These are phyloP conservation scores for Iris macrosiphon DNA, from an alignment of 106 monocot species.

Conservation along the genomic window DNA sequence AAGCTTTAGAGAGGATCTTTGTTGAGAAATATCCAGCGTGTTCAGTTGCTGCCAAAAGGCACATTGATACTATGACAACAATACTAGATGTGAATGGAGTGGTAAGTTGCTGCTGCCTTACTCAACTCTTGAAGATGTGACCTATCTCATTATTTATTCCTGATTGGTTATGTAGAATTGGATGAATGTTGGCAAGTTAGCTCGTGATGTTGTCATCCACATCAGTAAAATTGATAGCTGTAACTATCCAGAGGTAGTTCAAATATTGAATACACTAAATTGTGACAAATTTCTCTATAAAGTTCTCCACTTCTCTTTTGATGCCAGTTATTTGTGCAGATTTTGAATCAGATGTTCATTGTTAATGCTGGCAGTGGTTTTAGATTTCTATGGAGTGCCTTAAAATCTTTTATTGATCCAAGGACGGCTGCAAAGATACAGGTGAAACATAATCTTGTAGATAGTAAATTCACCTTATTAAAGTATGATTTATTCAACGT, in stretches of 20 bases:
- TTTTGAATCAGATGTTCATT: slow-evolving; percentile 75
- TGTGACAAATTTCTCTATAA: background rate
- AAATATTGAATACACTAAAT: background rate
- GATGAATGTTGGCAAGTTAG: slow-evolving; percentile 46
- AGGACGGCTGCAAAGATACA: slow-evolving; percentile 76
- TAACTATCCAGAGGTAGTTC: slow-evolving; percentile 48
- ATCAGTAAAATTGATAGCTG: slow-evolving; percentile 50
- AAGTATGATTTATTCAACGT: slow-evolving; percentile 11
- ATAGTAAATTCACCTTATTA: background rate
- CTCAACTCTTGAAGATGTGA: background rate
- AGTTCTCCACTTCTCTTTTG: slow-evolving; percentile 14
- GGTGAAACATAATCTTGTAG: slow-evolving; percentile 21
- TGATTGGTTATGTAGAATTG: slow-evolving; percentile 27
- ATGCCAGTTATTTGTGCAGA: slow-evolving; percentile 36
- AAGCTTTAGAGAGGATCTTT: slow-evolving; percentile 53
- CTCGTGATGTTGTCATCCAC: slow-evolving; percentile 31
- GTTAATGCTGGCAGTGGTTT: slow-evolving; percentile 85
- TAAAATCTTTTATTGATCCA: slow-evolving; percentile 79
- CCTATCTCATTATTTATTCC: background rate
- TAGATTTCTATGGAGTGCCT: slow-evolving; percentile 73
- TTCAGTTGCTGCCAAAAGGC: slow-evolving; percentile 50
- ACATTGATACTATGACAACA: slow-evolving; percentile 64
- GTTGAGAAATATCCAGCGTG: slow-evolving; percentile 74
- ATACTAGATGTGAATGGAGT: slow-evolving; percentile 68
- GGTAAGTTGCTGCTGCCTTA: slow-evolving; percentile 24